A percentile compares a stretch with the other conserved stretches of the same genome.
phyloP scores from a whole-genome alignment of 345 rosid genomes.

The Barbarea vulgaris region DNA sequence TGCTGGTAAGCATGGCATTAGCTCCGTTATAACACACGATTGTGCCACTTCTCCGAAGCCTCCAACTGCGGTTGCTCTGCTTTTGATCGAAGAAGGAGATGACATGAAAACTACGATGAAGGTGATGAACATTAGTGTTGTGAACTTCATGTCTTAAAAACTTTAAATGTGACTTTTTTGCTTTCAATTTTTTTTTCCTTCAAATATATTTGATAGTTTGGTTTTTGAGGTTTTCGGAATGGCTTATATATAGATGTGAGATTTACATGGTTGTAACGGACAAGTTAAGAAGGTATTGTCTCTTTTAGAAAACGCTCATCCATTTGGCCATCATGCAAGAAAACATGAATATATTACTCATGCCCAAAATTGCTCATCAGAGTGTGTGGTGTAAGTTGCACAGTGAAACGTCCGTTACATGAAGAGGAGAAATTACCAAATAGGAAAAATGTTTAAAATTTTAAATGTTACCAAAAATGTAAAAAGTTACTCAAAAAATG shows the following conservation, averaged over 20 bases:
- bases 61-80: neutral
- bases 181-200: neutral
- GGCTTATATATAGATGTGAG: neutral
- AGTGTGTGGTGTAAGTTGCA: no score
- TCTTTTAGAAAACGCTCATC: neutral
- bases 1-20: slow-evolving; percentile 36
- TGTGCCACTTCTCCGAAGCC: slow-evolving; percentile 7
- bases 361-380: no score
- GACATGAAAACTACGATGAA: neutral
- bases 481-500: no score
- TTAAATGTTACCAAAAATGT: no score
- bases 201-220: neutral
- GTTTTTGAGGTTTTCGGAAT: neutral
- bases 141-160: slow-evolving; percentile 14
- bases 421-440: no score
- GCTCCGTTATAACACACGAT: slow-evolving; percentile 23
- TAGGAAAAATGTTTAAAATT: no score
- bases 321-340: neutral
- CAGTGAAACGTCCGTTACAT: no score
- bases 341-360: neutral
- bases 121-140: neutral
- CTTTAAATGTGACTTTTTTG: neutral
- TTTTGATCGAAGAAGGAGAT: neutral
- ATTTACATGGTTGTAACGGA: neutral
- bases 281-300: neutral